These are phyloP conservation scores for Scopulariopsis brevicaulis DNA, from an alignment of 2,329 filamentous ascomycete species.

Conservation along the genomic window DNA sequence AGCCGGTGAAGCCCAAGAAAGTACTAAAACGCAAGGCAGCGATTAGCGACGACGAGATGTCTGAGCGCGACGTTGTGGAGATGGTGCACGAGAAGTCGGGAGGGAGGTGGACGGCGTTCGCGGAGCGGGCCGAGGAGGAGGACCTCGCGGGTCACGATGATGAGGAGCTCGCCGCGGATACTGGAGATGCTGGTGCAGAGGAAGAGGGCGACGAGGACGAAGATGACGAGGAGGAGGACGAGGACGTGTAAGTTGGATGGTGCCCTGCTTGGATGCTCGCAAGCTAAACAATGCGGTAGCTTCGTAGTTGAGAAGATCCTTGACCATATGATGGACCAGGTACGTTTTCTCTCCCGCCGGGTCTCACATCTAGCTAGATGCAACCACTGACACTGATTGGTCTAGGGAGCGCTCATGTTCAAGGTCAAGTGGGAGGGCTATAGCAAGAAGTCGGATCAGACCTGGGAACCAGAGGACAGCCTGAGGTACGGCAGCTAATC, in stretches of 20 bases:
- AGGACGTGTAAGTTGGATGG: slow-evolving; percentile 25
- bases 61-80: slow-evolving; percentile 16
- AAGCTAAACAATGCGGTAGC: slow-evolving; percentile 23
- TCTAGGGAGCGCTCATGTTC: slow-evolving; percentile 43
- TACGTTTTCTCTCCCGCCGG: slow-evolving; percentile 17
- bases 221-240: slow-evolving; percentile 25
- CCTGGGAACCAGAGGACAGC: slow-evolving; percentile 72
- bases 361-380: background rate
- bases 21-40: slow-evolving; percentile 15
- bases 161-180: slow-evolving; percentile 14
- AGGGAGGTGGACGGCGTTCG: slow-evolving; percentile 12
- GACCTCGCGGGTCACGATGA: slow-evolving; percentile 13
- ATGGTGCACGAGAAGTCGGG: slow-evolving; percentile 8
- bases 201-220: slow-evolving; percentile 13
- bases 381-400: slow-evolving; percentile 1
- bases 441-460: slow-evolving; percentile 55
- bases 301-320: slow-evolving; percentile 67
- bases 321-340: slow-evolving; percentile 49
- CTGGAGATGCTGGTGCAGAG: background rate
- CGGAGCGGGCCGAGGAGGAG: slow-evolving; percentile 11
- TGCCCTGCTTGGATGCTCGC: background rate
- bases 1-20: slow-evolving; percentile 5
- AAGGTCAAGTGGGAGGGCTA: slow-evolving; percentile 77
- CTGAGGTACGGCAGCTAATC: slow-evolving; percentile 29
- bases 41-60: slow-evolving; percentile 23